Conservation (phyloP, 441 rosid genomes). For the Brassica balearica region DNA sequence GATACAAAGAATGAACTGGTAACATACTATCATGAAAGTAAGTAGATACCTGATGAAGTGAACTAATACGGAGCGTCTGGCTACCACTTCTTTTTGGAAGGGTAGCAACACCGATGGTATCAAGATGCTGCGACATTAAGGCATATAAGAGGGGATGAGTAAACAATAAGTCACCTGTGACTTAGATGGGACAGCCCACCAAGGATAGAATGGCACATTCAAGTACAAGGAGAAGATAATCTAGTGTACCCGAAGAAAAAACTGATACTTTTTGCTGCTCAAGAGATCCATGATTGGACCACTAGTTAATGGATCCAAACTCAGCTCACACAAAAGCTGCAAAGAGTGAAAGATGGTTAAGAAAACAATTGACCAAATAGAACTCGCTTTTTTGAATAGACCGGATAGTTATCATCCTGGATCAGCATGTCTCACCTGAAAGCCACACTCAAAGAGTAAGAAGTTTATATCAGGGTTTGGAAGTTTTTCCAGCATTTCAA, state of each 20-base stretch:
- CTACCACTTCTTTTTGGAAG: conserved; percentile 89
- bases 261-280: conserved; percentile 83
- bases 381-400: conserved; percentile 11
- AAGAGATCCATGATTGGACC: conserved; percentile 92
- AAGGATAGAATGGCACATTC: conserved; percentile 14
- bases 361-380: conserved; percentile 18
- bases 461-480: conserved; percentile 81
- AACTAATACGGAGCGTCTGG: conserved; percentile 91
- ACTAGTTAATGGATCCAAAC: conserved; percentile 82
- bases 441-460: conserved; percentile 88
- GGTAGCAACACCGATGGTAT: conserved; percentile 78
- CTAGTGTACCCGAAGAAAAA: conserved; percentile 72
- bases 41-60: conserved; percentile 89
- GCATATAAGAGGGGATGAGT: conserved; percentile 30
- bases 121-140: conserved; percentile 71
- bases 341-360: conserved; percentile 35
- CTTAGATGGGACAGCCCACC: neutral
- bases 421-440: conserved; percentile 69
- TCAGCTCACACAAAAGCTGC: conserved; percentile 91
- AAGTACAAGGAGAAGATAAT: conserved; percentile 26
- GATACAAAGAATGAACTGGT: conserved; percentile 12
- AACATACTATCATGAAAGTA: conserved; percentile 17
- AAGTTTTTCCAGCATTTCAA: conserved; percentile 85
- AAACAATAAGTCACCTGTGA: conserved; percentile 27
- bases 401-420: conserved; percentile 17